Conservation (phyloP, 768 basidiomycete species). For the Rhodotorula sphaerocarpa region DNA sequence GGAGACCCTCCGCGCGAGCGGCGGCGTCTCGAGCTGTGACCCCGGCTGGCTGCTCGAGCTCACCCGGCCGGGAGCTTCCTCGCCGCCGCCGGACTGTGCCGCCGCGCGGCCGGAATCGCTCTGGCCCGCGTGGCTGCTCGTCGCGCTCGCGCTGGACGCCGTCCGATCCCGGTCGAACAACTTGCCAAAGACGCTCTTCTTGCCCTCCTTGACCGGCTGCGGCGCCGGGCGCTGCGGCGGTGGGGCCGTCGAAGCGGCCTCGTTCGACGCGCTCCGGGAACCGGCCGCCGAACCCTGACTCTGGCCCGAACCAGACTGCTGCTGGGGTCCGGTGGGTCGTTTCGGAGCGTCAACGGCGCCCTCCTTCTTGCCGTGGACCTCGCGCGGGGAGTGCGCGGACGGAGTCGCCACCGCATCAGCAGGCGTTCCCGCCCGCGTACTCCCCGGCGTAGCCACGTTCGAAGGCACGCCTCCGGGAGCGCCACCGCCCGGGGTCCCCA, state of each 20-base stretch:
- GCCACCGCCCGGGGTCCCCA: background rate
- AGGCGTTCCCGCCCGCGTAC: background rate
- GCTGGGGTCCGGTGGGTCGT: background rate
- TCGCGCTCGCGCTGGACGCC: background rate
- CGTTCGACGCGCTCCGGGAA: background rate
- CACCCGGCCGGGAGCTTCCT: background rate
- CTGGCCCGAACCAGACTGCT: no score
- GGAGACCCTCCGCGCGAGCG: background rate
- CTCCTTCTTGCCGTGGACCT: background rate
- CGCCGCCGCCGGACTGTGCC: background rate
- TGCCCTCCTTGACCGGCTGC: conserved; percentile 1
- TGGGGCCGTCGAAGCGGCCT: background rate
- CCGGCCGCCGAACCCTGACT: no score
- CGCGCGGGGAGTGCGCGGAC: background rate
- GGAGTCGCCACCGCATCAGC: background rate
- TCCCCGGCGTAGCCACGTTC: conserved; percentile 10
- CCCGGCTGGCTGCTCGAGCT: background rate
- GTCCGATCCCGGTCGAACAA: conserved; percentile 16
- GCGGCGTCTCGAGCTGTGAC: background rate
- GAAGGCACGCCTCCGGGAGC: background rate
- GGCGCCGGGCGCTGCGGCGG: background rate
- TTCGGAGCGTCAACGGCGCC: background rate
- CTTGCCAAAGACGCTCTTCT: conserved; percentile 36
- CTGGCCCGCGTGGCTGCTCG: conserved; percentile 7
- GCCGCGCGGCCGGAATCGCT: no score